These are phyloP conservation scores for Lophiostoma macrostomum DNA, from an alignment of 495 filamentous ascomycete genomes.

Conservation along the genomic window DNA sequence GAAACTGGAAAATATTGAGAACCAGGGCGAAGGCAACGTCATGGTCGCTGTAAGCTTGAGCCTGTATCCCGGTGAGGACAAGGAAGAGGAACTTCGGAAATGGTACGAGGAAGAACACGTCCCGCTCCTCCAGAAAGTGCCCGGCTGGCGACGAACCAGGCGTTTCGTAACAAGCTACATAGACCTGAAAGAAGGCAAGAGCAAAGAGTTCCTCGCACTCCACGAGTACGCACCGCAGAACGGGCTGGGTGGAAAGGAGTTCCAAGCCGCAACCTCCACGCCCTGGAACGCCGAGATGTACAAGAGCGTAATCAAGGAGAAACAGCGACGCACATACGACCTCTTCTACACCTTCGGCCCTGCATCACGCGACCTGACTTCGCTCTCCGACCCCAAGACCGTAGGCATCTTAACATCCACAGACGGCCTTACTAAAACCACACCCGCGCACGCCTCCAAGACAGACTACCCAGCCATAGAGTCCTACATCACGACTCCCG, in stretches of 20 bases:
- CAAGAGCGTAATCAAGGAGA: constrained; percentile 54
- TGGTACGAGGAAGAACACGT: constrained; percentile 76
- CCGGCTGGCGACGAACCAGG: constrained; percentile 72
- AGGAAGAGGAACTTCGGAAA: constrained; percentile 55
- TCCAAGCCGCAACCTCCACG: constrained; percentile 58
- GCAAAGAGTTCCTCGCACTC: constrained; percentile 58
- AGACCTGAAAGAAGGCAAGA: constrained; percentile 47
- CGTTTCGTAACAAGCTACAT: constrained; percentile 59
- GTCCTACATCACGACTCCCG: constrained; percentile 63
- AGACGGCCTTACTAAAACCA: constrained; percentile 52
- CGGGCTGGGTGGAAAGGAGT: constrained; percentile 60
- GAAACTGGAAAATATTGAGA: constrained; percentile 58
- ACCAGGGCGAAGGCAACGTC: constrained; percentile 58
- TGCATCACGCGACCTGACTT: constrained; percentile 62
- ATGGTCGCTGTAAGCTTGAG: constrained; percentile 60
- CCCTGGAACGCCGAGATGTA: constrained; percentile 55
- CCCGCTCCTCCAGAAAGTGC: constrained; percentile 64
- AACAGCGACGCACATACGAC: constrained; percentile 57
- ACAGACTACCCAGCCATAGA: constrained; percentile 51
- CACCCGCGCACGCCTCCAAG: constrained; percentile 47
- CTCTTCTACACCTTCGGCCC: constrained; percentile 78
- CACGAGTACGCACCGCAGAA: constrained; percentile 69
- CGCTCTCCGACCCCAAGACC: constrained; percentile 30
- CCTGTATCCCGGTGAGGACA: constrained; percentile 51
- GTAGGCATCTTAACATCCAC: constrained; percentile 30